Conservation (phyloP, 2,329 filamentous ascomycete species). For the Botrytis pseudocinerea region DNA sequence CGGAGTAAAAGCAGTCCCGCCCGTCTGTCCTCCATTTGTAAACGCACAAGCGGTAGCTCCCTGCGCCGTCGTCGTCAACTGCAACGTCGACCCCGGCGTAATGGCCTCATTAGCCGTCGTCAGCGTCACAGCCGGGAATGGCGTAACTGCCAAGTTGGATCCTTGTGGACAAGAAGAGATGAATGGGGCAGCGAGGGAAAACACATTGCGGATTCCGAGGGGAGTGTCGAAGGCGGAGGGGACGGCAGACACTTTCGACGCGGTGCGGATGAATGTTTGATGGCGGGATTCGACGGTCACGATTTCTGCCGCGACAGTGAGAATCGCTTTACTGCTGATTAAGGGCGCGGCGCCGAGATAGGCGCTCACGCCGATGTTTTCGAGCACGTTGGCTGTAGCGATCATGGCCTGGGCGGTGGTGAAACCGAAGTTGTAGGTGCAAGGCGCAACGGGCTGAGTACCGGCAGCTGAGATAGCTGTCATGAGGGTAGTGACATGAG, state of each 20-base stretch:
- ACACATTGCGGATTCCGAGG: conserved; percentile 67
- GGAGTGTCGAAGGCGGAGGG: conserved; percentile 71
- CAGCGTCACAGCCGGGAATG: conserved; percentile 62
- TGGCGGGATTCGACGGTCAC: conserved; percentile 73
- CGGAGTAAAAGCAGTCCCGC: conserved; percentile 60
- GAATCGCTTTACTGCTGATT: conserved; percentile 58
- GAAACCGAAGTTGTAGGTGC: conserved; percentile 72
- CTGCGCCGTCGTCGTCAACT: conserved; percentile 53
- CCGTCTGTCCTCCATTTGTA: conserved; percentile 58
- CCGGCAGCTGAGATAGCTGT: conserved; percentile 62
- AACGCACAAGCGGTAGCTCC: conserved; percentile 65
- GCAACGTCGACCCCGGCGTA: conserved; percentile 46
- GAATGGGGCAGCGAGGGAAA: conserved; percentile 72
- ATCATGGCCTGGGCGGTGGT: conserved; percentile 67
- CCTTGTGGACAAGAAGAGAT: conserved; percentile 68
- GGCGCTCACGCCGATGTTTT: conserved; percentile 73
- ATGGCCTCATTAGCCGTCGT: conserved; percentile 45
- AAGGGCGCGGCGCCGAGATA: conserved; percentile 70
- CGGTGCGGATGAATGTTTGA: conserved; percentile 69
- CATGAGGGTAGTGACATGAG: conserved; percentile 61
- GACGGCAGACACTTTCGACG: conserved; percentile 57
- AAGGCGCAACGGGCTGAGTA: conserved; percentile 65
- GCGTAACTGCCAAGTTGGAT: conserved; percentile 61
- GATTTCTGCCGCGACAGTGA: conserved; percentile 68
- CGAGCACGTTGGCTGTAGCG: conserved; percentile 66